phyloP scores from a whole-genome alignment of 2,329 filamentous ascomycete species.

The Xylariales sp. region DNA sequence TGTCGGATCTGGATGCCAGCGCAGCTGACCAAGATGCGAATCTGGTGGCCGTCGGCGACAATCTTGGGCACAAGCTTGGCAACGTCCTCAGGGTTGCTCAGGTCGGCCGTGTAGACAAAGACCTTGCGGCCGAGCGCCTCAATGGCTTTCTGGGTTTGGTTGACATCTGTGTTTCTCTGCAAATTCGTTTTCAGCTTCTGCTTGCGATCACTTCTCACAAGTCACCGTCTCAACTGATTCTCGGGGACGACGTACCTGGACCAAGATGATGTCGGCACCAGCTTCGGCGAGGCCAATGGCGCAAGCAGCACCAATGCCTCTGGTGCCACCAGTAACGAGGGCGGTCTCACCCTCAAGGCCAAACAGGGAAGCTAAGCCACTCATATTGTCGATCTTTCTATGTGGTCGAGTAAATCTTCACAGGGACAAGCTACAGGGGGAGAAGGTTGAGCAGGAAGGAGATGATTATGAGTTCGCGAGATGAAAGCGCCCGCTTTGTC shows the following conservation, averaged over 20 bases:
- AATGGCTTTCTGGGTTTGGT: slow-evolving; percentile 6
- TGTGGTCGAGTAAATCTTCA: too few species aligned
- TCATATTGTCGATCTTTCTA: neutral
- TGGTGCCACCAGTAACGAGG: slow-evolving; percentile 52
- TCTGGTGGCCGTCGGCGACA: slow-evolving; percentile 35
- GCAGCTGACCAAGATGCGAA: slow-evolving; percentile 81
- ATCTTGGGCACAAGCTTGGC: slow-evolving; percentile 5
- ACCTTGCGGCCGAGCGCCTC: slow-evolving; percentile 6
- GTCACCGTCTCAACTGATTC: too few species aligned
- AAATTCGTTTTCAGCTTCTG: neutral
- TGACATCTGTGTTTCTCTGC: slow-evolving; percentile 2
- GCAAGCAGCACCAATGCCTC: slow-evolving; percentile 54
- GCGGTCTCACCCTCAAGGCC: slow-evolving; percentile 53
- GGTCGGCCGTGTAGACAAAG: slow-evolving; percentile 4
- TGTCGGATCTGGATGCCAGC: slow-evolving; percentile 71
- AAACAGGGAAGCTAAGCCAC: slow-evolving; percentile 40
- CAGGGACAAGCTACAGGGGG: too few species aligned
- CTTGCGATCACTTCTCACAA: too few species aligned
- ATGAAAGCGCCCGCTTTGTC: too few species aligned
- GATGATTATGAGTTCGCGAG: too few species aligned
- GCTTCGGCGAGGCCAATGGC: slow-evolving; percentile 55
- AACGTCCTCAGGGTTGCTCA: slow-evolving; percentile 23
- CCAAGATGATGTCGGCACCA: slow-evolving; percentile 51
- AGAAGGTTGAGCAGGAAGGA: too few species aligned
- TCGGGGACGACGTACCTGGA: slow-evolving; percentile 29